Evolutionary conservation across 1,284 basidiomycete species (phyloP), one percentile per base, ranked within the genome.

Genomic region (Ustilago lituana): DNA sequence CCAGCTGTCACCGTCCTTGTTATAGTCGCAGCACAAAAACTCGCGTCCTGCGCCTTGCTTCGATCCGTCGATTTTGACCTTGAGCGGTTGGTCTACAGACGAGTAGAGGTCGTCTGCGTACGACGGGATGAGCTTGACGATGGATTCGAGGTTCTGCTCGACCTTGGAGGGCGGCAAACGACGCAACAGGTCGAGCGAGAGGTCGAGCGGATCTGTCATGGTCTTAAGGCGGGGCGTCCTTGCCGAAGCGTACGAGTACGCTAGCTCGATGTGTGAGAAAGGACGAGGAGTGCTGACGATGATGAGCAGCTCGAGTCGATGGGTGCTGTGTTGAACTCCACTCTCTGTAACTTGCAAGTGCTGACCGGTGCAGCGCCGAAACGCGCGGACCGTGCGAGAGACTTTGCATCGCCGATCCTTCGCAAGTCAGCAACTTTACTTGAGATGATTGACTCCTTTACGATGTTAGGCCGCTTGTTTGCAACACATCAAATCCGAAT

Each of bases 21-120:
- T 98, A 83, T 98, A 99, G 83, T 98, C 96, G 83, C 95, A 97
- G 29, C 91, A 91, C 37, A 99, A 88, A 81, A 92, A 99, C 56
- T 98, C 93, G 73, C 88, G 88, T 11, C 93, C 92, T 9, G 55
- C 54, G 12, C 79, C 77, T 27, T 76, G 75, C 0, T 88, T 89
- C 9, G 87, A 86, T 32, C 86, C 86, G 85, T 98, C 95, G 35
- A 87, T 88, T 83, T 88, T 87, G 49, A 97, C 85, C 78, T 89
- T 89, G 68, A 98, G 86, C 11, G 96, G 96, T 83, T 95, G 92
- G 85, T 99, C 96, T 65, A 98, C 94, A 64, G 91, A 93, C 37
- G 92, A 91, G 50, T 95, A 86, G 23, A 99, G 87, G 84, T 98
- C 96, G 78, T 98, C 96, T 14, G 93, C 92, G 77, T 93, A 91